phyloP scores from a whole-genome alignment of 106 monocot genomes.

The Dioscorea alata region DNA sequence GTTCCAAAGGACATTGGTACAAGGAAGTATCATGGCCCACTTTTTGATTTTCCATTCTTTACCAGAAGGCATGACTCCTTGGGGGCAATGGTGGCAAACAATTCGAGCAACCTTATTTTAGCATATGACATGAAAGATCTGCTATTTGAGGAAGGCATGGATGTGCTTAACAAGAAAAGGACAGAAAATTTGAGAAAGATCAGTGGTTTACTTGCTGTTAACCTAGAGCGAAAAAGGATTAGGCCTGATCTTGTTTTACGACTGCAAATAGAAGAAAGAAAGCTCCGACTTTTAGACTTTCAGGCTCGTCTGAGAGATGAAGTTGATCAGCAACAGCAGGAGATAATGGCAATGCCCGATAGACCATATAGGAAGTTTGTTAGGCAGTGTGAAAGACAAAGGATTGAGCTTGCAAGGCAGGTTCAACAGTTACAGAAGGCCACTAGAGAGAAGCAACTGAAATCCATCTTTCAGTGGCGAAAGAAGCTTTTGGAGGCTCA shows the following conservation, averaged over 20 bases:
- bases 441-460: slow-evolving; percentile 71
- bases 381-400: slow-evolving; percentile 81
- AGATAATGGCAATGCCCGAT: slow-evolving; percentile 94
- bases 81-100: slow-evolving; percentile 30
- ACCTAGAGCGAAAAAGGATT: slow-evolving; percentile 77
- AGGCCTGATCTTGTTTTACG: slow-evolving; percentile 78
- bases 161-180: slow-evolving; percentile 72
- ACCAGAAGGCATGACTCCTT: slow-evolving; percentile 64
- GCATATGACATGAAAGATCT: slow-evolving; percentile 79
- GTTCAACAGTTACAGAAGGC: slow-evolving; percentile 77
- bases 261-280: slow-evolving; percentile 94
- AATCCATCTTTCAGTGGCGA: slow-evolving; percentile 88
- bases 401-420: slow-evolving; percentile 71
- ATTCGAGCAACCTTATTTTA: slow-evolving; percentile 51
- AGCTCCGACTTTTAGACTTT: slow-evolving; percentile 68
- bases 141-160: slow-evolving; percentile 63
- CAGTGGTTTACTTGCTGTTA: slow-evolving; percentile 59
- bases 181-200: slow-evolving; percentile 71
- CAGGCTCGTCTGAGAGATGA: slow-evolving; percentile 87
- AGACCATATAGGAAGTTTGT: slow-evolving; percentile 84
- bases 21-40: slow-evolving; percentile 80
- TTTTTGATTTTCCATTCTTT: slow-evolving; percentile 96
- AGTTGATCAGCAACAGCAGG: slow-evolving; percentile 84
- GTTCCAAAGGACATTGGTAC: slow-evolving; percentile 33
- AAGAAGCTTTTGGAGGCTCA: slow-evolving; percentile 96